phyloP scores from a whole-genome alignment of 1,284 basidiomycete genomes.

The Heterobasidion irregulare region DNA sequence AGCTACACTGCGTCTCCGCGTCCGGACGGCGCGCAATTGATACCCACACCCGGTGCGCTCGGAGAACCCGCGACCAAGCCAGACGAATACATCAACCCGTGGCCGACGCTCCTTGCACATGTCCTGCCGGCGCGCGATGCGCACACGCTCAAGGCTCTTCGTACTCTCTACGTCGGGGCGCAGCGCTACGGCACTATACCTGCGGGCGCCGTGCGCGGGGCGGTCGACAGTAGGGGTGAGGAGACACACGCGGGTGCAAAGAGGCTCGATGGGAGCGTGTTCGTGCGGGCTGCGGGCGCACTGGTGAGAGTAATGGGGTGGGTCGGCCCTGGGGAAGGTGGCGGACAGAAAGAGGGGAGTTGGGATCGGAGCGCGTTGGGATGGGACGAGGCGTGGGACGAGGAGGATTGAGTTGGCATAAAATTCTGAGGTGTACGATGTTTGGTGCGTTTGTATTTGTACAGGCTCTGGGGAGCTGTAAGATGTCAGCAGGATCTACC shows the following conservation, averaged over 20 bases:
- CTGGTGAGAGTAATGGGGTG: slow-evolving; percentile 56
- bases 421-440: no score
- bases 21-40: slow-evolving; percentile 14
- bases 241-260: slow-evolving; percentile 38
- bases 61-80: slow-evolving; percentile 26
- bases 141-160: slow-evolving; percentile 54
- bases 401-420: slow-evolving; percentile 3
- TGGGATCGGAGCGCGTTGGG: slow-evolving; percentile 63
- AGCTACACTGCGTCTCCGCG: slow-evolving; percentile 36
- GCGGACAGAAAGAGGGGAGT: slow-evolving; percentile 28
- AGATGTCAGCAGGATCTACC: no score
- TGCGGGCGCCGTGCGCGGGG: slow-evolving; percentile 36
- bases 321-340: slow-evolving; percentile 36
- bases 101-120: slow-evolving; percentile 47
- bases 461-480: no score
- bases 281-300: slow-evolving; percentile 54
- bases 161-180: slow-evolving; percentile 45
- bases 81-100: slow-evolving; percentile 38
- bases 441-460: no score
- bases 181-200: slow-evolving; percentile 38
- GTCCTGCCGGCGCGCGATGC: slow-evolving; percentile 50
- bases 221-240: slow-evolving; percentile 13
- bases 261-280: slow-evolving; percentile 51
- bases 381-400: slow-evolving; percentile 63
- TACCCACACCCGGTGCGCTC: slow-evolving; percentile 18